A percentile compares a stretch with the other conserved stretches of the same genome.
Conservation (phyloP, 805 yeast species). For the Candida boleticola region DNA sequence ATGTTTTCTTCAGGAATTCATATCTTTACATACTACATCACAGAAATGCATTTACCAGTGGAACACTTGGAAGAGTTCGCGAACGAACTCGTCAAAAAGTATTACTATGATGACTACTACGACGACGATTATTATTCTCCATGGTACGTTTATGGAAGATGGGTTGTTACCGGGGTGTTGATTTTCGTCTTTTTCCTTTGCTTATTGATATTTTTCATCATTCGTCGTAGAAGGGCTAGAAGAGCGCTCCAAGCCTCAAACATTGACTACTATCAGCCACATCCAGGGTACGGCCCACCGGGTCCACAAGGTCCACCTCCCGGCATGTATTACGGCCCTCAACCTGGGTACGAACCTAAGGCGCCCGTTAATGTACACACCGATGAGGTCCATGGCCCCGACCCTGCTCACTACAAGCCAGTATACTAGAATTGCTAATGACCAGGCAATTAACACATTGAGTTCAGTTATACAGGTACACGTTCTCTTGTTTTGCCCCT, state of each 20-base stretch:
- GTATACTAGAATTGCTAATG: too few relatives aligned
- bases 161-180: background rate
- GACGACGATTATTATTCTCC: background rate
- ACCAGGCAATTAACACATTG: too few relatives aligned
- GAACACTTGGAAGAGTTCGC: background rate
- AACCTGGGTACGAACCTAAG: too few relatives aligned
- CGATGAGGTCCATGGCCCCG: too few relatives aligned
- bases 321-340: too few relatives aligned
- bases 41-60: background rate
- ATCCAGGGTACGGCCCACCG: too few relatives aligned
- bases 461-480: too few relatives aligned
- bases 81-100: background rate
- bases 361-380: too few relatives aligned
- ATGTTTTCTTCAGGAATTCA: too few relatives aligned
- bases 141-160: background rate
- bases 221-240: background rate
- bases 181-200: background rate
- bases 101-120: background rate
- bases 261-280: background rate
- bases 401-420: too few relatives aligned
- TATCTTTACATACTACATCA: background rate
- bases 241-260: background rate
- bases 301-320: too few relatives aligned
- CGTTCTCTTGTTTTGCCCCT: too few relatives aligned
- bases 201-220: background rate